Evolutionary conservation across 257 asterid genomes (phyloP).

Genomic region (Capsicum rhomboideum): DNA sequence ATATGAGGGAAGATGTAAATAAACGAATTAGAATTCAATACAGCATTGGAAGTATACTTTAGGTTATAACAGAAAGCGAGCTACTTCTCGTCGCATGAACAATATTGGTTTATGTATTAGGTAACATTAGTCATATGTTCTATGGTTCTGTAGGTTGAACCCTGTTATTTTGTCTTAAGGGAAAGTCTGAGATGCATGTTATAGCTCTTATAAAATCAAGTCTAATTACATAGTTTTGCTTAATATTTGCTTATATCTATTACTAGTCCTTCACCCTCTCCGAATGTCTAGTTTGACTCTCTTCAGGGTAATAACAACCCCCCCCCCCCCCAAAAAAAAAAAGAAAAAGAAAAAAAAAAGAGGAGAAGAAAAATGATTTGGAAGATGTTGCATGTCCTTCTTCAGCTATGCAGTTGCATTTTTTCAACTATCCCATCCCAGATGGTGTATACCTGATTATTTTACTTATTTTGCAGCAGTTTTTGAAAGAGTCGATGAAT

Average conservation of each 20-base stretch:
- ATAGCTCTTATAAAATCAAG: not conserved
- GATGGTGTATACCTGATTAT: not conserved
- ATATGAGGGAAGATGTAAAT: not conserved
- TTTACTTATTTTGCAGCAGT: slow-evolving; percentile 52
- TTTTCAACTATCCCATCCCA: not conserved
- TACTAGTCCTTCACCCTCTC: not conserved
- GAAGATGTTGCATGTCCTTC: not conserved
- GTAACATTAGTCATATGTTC: not conserved
- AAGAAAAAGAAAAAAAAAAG: not conserved
- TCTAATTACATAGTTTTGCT: not conserved
- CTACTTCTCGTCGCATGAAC: not conserved
- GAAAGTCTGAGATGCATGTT: not conserved
- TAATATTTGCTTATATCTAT: not conserved
- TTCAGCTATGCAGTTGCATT: not conserved
- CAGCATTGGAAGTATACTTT: not conserved
- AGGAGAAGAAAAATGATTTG: not conserved
- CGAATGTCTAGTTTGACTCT: not conserved
- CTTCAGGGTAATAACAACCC: not conserved
- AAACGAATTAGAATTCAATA: not conserved
- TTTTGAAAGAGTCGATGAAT: slow-evolving; percentile 80
- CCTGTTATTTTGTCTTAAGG: not conserved
- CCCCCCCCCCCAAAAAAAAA: not conserved
- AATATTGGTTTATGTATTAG: not conserved
- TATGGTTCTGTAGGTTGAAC: not conserved
- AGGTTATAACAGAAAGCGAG: not conserved